Percentiles rank a stretch among this genome's conserved stretches.
phyloP scores from a whole-genome alignment of 176 grass and related monocot species.

The Lolium rigidum region DNA sequence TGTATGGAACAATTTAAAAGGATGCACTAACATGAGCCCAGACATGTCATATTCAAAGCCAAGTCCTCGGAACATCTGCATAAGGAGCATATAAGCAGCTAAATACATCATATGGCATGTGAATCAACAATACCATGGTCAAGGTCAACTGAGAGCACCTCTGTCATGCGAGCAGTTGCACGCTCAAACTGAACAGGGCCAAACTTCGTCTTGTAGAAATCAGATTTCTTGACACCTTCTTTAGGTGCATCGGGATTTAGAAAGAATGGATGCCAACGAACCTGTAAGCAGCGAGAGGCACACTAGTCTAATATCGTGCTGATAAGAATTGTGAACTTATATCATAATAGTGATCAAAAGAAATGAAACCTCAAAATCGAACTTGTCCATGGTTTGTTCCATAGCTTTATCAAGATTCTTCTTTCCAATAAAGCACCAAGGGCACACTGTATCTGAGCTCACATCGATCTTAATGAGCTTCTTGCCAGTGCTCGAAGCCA shows the following conservation, averaged over 20 bases:
- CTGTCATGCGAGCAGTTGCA: constrained; percentile 66
- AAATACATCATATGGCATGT: constrained; percentile 25
- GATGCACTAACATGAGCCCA: constrained; percentile 78
- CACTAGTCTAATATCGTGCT: background rate
- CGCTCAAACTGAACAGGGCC: constrained; percentile 70
- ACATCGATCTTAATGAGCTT: constrained; percentile 84
- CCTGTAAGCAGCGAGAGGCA: constrained; percentile 42
- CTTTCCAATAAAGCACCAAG: constrained; percentile 98
- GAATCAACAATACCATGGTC: constrained; percentile 2
- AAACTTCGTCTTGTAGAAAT: constrained; percentile 70
- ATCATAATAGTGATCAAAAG: constrained; percentile 11
- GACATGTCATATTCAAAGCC: constrained; percentile 84
- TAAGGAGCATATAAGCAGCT: constrained; percentile 30
- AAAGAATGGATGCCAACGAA: constrained; percentile 93
- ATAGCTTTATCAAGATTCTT: constrained; percentile 88
- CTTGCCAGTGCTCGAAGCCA: constrained; percentile 69
- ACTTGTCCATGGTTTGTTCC: constrained; percentile 72
- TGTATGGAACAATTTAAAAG: constrained; percentile 15
- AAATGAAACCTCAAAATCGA: constrained; percentile 81
- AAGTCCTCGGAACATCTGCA: constrained; percentile 80
- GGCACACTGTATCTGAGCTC: constrained; percentile 91
- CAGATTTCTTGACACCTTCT: constrained; percentile 86
- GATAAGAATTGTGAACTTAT: constrained; percentile 7
- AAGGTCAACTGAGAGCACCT: constrained; percentile 52
- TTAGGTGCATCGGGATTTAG: constrained; percentile 79